phyloP scores from a whole-genome alignment of 2,329 filamentous ascomycete genomes.

The Fusarium tjaetaba region DNA sequence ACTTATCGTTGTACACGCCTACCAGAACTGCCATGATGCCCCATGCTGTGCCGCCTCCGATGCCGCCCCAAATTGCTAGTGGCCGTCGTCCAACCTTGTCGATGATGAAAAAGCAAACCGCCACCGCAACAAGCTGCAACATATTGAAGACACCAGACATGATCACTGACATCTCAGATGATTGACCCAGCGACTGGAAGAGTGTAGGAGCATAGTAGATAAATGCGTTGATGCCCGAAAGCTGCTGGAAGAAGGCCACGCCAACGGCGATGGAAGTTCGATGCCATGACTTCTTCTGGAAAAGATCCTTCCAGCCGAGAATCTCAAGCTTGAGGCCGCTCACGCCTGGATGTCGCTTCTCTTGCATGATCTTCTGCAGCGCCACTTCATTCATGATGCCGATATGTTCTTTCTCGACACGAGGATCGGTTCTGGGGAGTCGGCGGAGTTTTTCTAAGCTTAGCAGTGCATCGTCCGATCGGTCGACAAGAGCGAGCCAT shows the following conservation, averaged over 20 bases:
- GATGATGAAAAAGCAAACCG: conserved; percentile 43
- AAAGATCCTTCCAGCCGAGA: conserved; percentile 12
- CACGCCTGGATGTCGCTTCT: not conserved
- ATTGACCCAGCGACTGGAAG: conserved; percentile 43
- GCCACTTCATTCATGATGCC: not conserved
- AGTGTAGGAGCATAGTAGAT: conserved; percentile 45
- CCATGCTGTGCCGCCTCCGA: conserved; percentile 13
- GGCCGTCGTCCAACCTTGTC: conserved; percentile 47
- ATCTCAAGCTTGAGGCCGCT: conserved; percentile 6
- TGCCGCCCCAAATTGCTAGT: conserved; percentile 29
- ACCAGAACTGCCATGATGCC: conserved; percentile 32
- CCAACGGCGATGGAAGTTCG: conserved; percentile 23
- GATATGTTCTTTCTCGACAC: conserved; percentile 46
- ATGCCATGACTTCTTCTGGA: not conserved
- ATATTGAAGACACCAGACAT: conserved; percentile 50
- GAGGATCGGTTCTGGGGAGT: conserved; percentile 53
- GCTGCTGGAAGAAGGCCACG: conserved; percentile 41
- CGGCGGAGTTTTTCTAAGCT: conserved; percentile 52
- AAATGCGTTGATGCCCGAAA: conserved; percentile 28
- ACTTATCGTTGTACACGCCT: conserved; percentile 21
- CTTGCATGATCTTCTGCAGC: not conserved
- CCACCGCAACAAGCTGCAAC: conserved; percentile 44
- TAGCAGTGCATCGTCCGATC: conserved; percentile 52
- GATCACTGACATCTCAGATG: conserved; percentile 43
- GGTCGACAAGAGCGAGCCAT: conserved; percentile 53